Conservation (phyloP, 331 rosid species). For the Prunus yedoensis region DNA sequence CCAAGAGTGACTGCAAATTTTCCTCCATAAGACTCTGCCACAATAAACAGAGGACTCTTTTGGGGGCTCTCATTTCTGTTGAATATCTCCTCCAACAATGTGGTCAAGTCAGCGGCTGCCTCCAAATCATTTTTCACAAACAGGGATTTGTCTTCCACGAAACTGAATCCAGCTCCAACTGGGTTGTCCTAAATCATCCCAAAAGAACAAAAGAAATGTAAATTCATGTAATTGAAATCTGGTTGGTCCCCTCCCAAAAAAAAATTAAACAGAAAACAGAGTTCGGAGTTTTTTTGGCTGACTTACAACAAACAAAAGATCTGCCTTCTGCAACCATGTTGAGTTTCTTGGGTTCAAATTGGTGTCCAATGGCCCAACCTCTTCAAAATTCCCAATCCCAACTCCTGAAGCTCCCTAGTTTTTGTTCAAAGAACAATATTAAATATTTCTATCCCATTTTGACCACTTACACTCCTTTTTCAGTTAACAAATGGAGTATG, state of each 20-base stretch:
- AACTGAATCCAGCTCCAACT: slow-evolving; percentile 92
- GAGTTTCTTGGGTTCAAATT: slow-evolving; percentile 71
- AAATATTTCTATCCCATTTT: too few relatives aligned
- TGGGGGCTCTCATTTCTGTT: slow-evolving; percentile 59
- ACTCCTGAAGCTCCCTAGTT: slow-evolving; percentile 93
- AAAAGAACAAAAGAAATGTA: not conserved
- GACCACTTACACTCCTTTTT: too few relatives aligned
- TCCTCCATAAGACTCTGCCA: slow-evolving; percentile 96
- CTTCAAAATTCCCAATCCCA: slow-evolving; percentile 91
- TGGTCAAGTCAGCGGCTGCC: slow-evolving; percentile 77
- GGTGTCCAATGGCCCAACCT: slow-evolving; percentile 82
- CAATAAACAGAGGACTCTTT: slow-evolving; percentile 76
- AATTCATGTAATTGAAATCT: not conserved
- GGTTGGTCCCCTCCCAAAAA: too few relatives aligned
- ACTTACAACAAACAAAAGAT: slow-evolving; percentile 83
- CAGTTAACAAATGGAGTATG: too few relatives aligned
- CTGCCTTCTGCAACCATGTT: slow-evolving; percentile 85
- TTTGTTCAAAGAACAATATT: too few relatives aligned
- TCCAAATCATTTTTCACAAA: slow-evolving; percentile 77
- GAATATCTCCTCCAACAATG: slow-evolving; percentile 55
- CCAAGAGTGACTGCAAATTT: slow-evolving; percentile 83
- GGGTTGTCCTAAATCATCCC: slow-evolving; percentile 67
- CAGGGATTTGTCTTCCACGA: slow-evolving; percentile 54
- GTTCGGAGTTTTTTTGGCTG: not conserved
- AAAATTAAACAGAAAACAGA: too few relatives aligned